These are phyloP conservation scores for Verticillium isaacii DNA, from an alignment of 2,329 filamentous ascomycete species.

Conservation along the genomic window DNA sequence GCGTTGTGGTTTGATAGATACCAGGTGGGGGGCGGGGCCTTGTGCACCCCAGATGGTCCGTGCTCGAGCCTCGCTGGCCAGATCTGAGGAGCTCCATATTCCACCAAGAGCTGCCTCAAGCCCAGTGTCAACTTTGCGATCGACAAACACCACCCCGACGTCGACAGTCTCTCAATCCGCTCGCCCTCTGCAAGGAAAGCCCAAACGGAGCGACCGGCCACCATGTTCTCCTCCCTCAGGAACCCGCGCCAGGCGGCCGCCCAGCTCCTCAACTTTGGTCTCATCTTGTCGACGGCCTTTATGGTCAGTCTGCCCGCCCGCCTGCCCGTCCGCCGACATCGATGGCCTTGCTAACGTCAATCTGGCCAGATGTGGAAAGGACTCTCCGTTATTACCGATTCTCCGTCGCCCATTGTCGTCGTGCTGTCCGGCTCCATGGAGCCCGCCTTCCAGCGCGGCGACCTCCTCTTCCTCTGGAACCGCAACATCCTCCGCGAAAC, in stretches of 20 bases:
- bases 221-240: conserved; percentile 64
- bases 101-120: neutral
- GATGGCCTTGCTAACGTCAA: neutral
- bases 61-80: no score
- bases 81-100: no score
- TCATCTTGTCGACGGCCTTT: conserved; percentile 86
- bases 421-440: conserved; percentile 85
- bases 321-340: neutral
- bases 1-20: no score
- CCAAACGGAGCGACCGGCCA: conserved; percentile 12
- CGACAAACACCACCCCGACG: neutral
- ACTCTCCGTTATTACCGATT: conserved; percentile 72
- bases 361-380: conserved; percentile 72
- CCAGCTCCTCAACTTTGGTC: conserved; percentile 84
- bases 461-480: conserved; percentile 75
- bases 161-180: neutral
- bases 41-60: no score
- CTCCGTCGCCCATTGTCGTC: conserved; percentile 73
- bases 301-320: conserved; percentile 52
- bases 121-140: neutral
- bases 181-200: neutral
- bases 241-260: conserved; percentile 77
- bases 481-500: conserved; percentile 54
- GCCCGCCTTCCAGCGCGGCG: conserved; percentile 74
- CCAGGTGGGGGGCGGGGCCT: no score